Evolutionary conservation across 345 rosid species (phyloP).

Genomic region (Gossypioides kirkii): DNA sequence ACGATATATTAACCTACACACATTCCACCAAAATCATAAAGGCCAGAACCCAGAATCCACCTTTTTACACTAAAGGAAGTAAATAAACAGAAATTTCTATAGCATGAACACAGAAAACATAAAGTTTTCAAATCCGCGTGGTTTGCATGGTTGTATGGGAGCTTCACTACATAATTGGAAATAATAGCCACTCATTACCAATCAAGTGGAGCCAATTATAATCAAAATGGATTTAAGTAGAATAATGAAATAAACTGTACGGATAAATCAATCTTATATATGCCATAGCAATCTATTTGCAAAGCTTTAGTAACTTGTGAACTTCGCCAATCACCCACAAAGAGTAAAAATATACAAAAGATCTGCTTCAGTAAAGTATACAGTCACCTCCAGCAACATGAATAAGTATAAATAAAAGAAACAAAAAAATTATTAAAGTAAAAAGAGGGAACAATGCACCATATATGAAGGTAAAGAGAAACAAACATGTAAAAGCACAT

Average conservation of each 20-base stretch:
- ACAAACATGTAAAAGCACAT: neutral
- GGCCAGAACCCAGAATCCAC: neutral
- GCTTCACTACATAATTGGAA: neutral
- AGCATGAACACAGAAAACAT: neutral
- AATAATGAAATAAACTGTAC: neutral
- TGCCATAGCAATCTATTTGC: neutral
- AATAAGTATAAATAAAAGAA: neutral
- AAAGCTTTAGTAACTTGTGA: neutral
- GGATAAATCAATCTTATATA: neutral
- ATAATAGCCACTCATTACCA: neutral
- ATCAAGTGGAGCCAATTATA: neutral
- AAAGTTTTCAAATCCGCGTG: neutral
- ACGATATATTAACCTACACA: constrained; percentile 71
- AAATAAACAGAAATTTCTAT: neutral
- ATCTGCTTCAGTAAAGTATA: neutral
- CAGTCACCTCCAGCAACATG: neutral
- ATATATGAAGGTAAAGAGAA: neutral
- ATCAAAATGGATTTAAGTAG: neutral
- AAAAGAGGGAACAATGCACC: neutral
- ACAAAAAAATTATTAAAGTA: neutral
- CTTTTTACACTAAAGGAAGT: neutral
- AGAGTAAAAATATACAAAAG: neutral
- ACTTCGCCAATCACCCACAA: neutral
- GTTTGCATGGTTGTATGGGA: neutral
- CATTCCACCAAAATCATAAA: constrained; percentile 6